Evolutionary conservation across 2,329 filamentous ascomycete species (phyloP).

Genomic region (Lachnellula hyalina): DNA sequence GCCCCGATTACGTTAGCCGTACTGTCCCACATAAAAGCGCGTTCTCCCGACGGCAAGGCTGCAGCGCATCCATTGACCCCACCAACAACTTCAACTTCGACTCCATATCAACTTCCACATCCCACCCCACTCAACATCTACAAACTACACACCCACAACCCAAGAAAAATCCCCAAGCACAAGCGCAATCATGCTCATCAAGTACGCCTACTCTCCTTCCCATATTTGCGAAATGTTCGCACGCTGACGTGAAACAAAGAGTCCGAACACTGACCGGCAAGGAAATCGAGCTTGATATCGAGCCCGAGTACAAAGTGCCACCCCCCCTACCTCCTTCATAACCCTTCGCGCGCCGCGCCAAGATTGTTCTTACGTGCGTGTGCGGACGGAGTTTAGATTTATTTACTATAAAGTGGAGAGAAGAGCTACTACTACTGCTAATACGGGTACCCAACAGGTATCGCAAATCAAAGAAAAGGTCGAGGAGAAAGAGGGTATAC

Average conservation of each 20-base stretch:
- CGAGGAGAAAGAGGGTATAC: conserved; percentile 98
- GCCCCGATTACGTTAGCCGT: no score
- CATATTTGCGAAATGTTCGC: neutral
- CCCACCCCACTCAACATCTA: neutral
- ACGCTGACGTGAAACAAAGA: conserved; percentile 44
- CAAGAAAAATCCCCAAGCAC: neutral
- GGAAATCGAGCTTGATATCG: conserved; percentile 98
- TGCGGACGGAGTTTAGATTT: neutral
- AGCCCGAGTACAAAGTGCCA: conserved; percentile 81
- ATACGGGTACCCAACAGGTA: conserved; percentile 52
- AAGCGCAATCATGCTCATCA: conserved; percentile 42
- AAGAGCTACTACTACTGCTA: neutral
- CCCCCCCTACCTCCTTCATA: neutral
- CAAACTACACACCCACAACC: neutral
- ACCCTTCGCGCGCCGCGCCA: neutral
- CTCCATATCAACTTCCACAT: neutral
- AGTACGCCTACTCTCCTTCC: conserved; percentile 33
- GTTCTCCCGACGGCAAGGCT: neutral
- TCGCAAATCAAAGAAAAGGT: conserved; percentile 97
- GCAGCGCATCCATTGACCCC: neutral
- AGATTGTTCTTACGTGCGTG: neutral
- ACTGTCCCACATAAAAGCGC: no score
- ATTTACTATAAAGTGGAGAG: neutral
- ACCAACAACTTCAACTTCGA: neutral
- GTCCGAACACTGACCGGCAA: conserved; percentile 97